Base-by-base conservation (phyloP, 768 basidiomycete genomes). In the Lentinula detonsa region DNA sequence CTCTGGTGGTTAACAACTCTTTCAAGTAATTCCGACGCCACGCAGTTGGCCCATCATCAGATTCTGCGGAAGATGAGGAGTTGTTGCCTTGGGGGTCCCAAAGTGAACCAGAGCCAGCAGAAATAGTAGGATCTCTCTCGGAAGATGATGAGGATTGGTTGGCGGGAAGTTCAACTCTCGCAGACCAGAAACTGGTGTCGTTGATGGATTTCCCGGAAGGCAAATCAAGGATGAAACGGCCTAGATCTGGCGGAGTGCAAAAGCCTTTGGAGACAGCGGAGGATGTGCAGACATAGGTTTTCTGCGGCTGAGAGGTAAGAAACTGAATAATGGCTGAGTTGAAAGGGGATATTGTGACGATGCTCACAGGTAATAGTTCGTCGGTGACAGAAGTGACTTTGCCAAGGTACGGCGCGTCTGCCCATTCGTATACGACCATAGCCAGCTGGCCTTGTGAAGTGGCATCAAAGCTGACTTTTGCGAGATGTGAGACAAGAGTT, bases 341-440 rank as follows among this genome's bases (percentile, higher is more conserved):
- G 60, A 42, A 48, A 52, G 40, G 34, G 10, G 21, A 7, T 46
- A 42, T 35, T 28, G 62, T 23, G 60, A 42, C 15, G 55, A 56
- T 63, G 75, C 86, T 83, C 73, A 94, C 89, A 64, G 89, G 90
- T 54, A 88, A 68, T 59, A 77, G 75, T 42, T 84, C 80, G 63
- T 85, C 79, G 5, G 70, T 73, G 35, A 73, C 63, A 4, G 85
- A 84, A 34, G 85, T 85, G 50, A 79, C 74, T 70, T 81, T 86
- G 37, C 97, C 97, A 2, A 99, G 80, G 70, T 91, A 95, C 50
- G 79, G 74, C 57, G 87, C 86, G 69, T 99, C 97, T 33, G 79
- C 71, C 95, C 95, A 99, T 75, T 98, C 96, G 69, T 98, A 99
- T 23, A 99, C 85, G 57, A 96, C 90, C 81, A 97, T 87, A 31